A percentile compares a stretch with the other conserved stretches of the same genome.
Evolutionary conservation across 2,329 filamentous ascomycete species (phyloP).

Genomic region (Ascochyta viciae-villosae): DNA sequence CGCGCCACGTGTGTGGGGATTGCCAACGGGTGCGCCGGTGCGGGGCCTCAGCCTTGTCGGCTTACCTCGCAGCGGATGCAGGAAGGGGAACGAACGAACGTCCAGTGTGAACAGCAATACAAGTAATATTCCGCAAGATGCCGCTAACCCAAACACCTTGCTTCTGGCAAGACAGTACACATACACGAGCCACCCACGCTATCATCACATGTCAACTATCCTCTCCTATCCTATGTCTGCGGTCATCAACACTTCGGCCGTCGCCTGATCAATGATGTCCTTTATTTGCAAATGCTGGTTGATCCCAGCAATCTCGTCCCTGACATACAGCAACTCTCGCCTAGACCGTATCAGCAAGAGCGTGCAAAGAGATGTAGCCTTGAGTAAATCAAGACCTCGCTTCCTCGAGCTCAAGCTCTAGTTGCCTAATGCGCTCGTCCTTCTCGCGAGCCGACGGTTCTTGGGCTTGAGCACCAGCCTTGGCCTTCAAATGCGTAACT

Average conservation of each 20-base stretch:
- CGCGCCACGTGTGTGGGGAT: conserved; percentile 13
- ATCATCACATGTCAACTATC: conserved; percentile 13
- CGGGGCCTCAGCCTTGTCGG: conserved; percentile 17
- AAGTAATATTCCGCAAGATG: conserved; percentile 11
- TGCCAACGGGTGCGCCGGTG: conserved; percentile 7
- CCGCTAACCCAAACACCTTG: conserved; percentile 22
- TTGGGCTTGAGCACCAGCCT: conserved; percentile 58
- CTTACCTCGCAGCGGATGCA: not conserved
- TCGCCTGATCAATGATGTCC: conserved; percentile 8
- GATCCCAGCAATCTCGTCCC: conserved; percentile 10
- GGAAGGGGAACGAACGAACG: not conserved
- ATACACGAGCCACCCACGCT: conserved; percentile 19
- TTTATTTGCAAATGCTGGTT: conserved; percentile 13
- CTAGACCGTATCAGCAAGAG: not conserved
- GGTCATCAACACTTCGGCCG: conserved; percentile 4
- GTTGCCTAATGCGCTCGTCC: conserved; percentile 50
- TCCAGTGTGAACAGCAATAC: conserved; percentile 1
- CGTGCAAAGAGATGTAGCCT: conserved; percentile 3
- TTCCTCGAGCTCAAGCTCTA: conserved; percentile 52
- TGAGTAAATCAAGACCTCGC: conserved; percentile 42
- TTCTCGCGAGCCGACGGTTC: conserved; percentile 46
- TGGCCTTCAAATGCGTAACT: conserved; percentile 72
- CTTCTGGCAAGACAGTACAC: conserved; percentile 19
- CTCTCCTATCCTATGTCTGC: conserved; percentile 7
- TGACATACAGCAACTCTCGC: conserved; percentile 7